Base-by-base conservation (phyloP, 345 rosid species). In the Sapria himalayana region DNA sequence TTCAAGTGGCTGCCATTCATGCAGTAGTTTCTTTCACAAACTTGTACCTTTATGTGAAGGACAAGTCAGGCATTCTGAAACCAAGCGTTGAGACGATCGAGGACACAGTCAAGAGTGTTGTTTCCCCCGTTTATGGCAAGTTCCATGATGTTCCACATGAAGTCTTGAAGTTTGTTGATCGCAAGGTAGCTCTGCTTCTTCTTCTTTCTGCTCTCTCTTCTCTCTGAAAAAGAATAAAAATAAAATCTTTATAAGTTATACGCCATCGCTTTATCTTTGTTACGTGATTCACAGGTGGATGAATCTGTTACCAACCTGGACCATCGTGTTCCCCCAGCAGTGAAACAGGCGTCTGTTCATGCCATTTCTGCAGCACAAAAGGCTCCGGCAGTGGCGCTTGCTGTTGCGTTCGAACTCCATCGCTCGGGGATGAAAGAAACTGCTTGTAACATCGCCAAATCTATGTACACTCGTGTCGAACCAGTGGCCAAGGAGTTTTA, bases 71-170 rank as follows among this genome's bases (percentile, higher is more conserved):
- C 15, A 93, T 84, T 2, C 54, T 84, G 66, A 84, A 77, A 51
- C 54, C 81, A 1, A 76, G 93, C 13, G 81, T 89, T 46, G 93
- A 84, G 55, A 67, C 84, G 11, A 66, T 77, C 0, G 99, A 89
- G 57, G 86, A 79, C 14, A 67, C 79, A 1, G 92, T 84, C 13
- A 79, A 71, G 68, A 74, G 48, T 8, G 69, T 91, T n/a, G 71
- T 80, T 0, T 73, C 78, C 20, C 95, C 86, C 20, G 93, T 91
- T 2, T 71, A 67, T 25, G 49, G 66, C 7, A 80, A 77, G 45
- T 84, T 52, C 61, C 85, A 71, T 9, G 81, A 61, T 20, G 65
- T 71, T 19, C 95, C 93, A 0, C 53, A 54, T 1, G 81, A 68
- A 24, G 57, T 74, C 34, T 85, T 91, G 63, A 74, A 66, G 29